Evolutionary conservation across 2,329 filamentous ascomycete species (phyloP).

Genomic region (Talaromyces sp.): DNA sequence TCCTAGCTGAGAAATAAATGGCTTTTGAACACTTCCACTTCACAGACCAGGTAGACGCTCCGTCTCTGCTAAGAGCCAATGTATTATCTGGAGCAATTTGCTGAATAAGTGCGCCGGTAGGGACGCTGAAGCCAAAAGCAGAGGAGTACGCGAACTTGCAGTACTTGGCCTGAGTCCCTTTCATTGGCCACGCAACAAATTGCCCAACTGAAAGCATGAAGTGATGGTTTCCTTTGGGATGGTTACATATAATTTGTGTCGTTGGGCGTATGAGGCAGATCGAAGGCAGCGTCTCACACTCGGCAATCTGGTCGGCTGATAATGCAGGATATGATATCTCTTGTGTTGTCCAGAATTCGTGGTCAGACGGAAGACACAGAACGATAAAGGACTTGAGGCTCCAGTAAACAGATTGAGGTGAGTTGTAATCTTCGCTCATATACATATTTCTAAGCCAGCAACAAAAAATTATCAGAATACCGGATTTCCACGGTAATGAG

Average conservation of each 20-base stretch:
- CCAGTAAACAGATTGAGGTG: not conserved
- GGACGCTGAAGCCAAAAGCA: constrained; percentile 73
- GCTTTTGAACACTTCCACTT: not conserved
- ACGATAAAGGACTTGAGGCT: not conserved
- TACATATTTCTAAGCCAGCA: not conserved
- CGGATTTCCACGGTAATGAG: not conserved
- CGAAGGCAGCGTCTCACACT: not conserved
- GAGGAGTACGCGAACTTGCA: constrained; percentile 75
- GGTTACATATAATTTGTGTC: constrained; percentile 66
- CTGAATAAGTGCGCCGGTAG: constrained; percentile 71
- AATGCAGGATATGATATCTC: not conserved
- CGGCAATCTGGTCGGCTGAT: not conserved
- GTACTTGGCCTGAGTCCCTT: constrained; percentile 78
- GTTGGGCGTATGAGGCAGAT: not conserved
- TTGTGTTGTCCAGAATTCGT: not conserved
- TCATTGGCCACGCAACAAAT: constrained; percentile 78
- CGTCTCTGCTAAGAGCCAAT: constrained; percentile 72
- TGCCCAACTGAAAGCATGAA: constrained; percentile 75
- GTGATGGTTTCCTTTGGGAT: constrained; percentile 68
- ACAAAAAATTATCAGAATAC: not conserved
- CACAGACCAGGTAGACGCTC: constrained; percentile 65
- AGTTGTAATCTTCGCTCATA: not conserved
- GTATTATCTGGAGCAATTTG: constrained; percentile 74
- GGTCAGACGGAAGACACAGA: not conserved
- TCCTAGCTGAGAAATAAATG: not conserved